Percentiles rank a stretch among this genome's conserved stretches.
Evolutionary conservation across 2,329 filamentous ascomycete genomes (phyloP).

Genomic region (Alternaria sp.): DNA sequence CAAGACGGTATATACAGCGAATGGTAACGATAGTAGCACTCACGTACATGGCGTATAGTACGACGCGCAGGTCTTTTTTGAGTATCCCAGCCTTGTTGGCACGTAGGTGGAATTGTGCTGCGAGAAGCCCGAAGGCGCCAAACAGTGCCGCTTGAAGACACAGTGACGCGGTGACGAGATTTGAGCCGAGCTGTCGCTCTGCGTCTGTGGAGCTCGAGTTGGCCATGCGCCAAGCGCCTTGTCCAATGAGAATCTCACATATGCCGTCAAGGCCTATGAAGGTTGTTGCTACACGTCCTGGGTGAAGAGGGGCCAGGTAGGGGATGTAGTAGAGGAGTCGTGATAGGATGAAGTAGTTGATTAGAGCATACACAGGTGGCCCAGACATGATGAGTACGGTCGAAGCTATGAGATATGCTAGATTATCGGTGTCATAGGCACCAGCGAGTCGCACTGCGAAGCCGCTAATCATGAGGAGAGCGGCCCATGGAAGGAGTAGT

Average conservation of each 20-base stretch:
- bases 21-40: conserved; percentile 59
- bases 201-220: conserved; percentile 50
- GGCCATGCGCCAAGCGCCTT: conserved; percentile 59
- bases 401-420: conserved; percentile 54
- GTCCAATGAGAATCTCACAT: conserved; percentile 62
- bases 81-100: conserved; percentile 54
- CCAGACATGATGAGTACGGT: conserved; percentile 52
- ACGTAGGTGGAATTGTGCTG: conserved; percentile 57
- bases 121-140: conserved; percentile 58
- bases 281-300: conserved; percentile 66
- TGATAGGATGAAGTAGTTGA: conserved; percentile 69
- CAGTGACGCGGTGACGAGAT: conserved; percentile 60
- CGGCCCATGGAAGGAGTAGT: conserved; percentile 63
- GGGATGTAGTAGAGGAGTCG: conserved; percentile 69
- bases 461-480: conserved; percentile 64
- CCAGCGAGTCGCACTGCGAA: conserved; percentile 65
- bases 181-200: conserved; percentile 55
- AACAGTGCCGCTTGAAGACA: conserved; percentile 62
- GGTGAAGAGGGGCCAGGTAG: conserved; percentile 66
- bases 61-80: conserved; percentile 54
- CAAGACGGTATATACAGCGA: conserved; percentile 62
- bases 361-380: conserved; percentile 66
- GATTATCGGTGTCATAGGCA: conserved; percentile 59
- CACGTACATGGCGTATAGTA: conserved; percentile 59
- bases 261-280: conserved; percentile 63